Evolutionary conservation across 768 basidiomycete genomes (phyloP).

Genomic region (Leccinum rimulosum): DNA sequence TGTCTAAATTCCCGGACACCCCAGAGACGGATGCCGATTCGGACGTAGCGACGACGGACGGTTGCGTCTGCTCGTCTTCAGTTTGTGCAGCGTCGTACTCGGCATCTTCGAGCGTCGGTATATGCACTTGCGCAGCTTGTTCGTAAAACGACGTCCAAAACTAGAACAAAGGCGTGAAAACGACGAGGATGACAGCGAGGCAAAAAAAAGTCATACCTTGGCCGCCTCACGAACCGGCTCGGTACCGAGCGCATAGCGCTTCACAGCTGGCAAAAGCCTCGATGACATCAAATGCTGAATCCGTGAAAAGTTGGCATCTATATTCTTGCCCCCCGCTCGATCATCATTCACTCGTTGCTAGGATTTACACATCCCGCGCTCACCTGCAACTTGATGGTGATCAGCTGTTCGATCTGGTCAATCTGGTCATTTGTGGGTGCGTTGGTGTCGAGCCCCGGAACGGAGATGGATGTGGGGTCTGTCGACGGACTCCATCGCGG

Average conservation of each 20-base stretch:
- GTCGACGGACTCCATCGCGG: conserved; percentile 64
- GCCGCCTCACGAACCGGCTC: conserved; percentile 89
- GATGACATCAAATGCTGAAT: conserved; percentile 84
- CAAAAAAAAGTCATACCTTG: conserved; percentile 47
- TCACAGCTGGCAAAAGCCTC: conserved; percentile 82
- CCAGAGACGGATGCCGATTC: conserved; percentile 16
- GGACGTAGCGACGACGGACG: conserved; percentile 13
- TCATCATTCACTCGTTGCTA: conserved; percentile 10
- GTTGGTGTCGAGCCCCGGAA: conserved; percentile 70
- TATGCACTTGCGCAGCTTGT: conserved; percentile 83
- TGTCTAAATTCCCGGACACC: background rate
- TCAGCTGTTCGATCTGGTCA: conserved; percentile 94
- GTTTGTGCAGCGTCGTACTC: conserved; percentile 53
- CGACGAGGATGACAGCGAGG: background rate
- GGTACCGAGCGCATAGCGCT: conserved; percentile 82
- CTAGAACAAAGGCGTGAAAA: conserved; percentile 36
- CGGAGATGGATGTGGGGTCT: conserved; percentile 60
- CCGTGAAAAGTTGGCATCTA: conserved; percentile 90
- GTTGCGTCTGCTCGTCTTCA: conserved; percentile 46
- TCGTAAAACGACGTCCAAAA: conserved; percentile 99
- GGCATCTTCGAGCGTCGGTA: conserved; percentile 70
- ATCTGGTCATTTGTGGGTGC: conserved; percentile 79
- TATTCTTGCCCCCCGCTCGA: conserved; percentile 50
- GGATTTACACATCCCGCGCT: conserved; percentile 5
- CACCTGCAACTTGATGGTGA: conserved; percentile 88